These are phyloP conservation scores for Penstemon davidsonii DNA, from an alignment of 257 asterid genomes.

Conservation along the genomic window DNA sequence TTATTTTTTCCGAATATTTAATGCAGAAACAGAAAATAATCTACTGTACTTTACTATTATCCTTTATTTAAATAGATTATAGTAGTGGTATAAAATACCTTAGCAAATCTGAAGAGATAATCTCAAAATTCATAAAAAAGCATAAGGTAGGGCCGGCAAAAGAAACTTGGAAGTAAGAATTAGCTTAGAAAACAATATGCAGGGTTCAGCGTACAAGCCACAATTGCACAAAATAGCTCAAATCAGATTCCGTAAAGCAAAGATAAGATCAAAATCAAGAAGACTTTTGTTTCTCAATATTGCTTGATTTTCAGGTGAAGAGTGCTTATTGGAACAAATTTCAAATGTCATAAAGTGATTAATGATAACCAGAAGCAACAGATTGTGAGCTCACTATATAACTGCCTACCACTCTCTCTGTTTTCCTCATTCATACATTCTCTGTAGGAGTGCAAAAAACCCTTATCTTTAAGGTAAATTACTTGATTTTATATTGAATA, in stretches of 20 bases:
- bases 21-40: too few relatives aligned
- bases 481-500: constrained; percentile 11
- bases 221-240: constrained; percentile 7
- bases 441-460: background rate
- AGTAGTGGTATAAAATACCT: too few relatives aligned
- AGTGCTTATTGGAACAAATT: constrained; percentile 34
- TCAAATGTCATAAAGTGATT: constrained; percentile 26
- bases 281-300: constrained; percentile 12
- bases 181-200: background rate
- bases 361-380: constrained; percentile 32
- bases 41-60: too few relatives aligned
- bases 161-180: constrained; percentile 12
- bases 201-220: constrained; percentile 23
- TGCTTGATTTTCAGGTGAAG: constrained; percentile 26
- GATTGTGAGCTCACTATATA: constrained; percentile 48
- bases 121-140: background rate
- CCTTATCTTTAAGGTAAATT: background rate
- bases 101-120: too few relatives aligned
- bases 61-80: too few relatives aligned
- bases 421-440: constrained; percentile 7
- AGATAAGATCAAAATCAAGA: constrained; percentile 38
- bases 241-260: constrained; percentile 44
- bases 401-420: constrained; percentile 25
- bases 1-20: too few relatives aligned
- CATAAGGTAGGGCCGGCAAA: background rate